These are phyloP conservation scores for Coemansia sp. DNA, from an alignment of 192 early-diverging fungal genomes.

Conservation along the genomic window DNA sequence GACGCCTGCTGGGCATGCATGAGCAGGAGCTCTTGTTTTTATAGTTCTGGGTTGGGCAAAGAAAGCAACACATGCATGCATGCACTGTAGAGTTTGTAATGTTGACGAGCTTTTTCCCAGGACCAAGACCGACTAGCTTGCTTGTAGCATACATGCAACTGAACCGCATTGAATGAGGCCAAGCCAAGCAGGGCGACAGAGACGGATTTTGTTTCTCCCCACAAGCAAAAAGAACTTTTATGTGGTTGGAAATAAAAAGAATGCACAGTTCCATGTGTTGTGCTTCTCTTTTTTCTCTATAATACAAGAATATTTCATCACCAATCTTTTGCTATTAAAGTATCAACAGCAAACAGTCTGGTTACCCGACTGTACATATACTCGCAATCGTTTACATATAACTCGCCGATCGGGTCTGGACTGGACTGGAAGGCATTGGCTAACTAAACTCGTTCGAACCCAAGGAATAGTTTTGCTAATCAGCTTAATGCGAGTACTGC, in stretches of 20 bases:
- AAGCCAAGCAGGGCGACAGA: neutral
- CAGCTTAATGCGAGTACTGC: too few relatives aligned
- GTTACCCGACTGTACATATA: conserved; percentile 54
- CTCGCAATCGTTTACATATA: conserved; percentile 84
- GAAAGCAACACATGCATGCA: too few relatives aligned
- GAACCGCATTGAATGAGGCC: too few relatives aligned
- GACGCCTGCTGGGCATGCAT: neutral
- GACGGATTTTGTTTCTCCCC: neutral
- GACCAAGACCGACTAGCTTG: neutral
- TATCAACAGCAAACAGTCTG: neutral
- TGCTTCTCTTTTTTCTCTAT: neutral
- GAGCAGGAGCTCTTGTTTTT: neutral
- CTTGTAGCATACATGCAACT: conserved; percentile 10
- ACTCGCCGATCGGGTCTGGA: conserved; percentile 84
- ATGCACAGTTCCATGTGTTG: neutral
- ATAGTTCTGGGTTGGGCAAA: neutral
- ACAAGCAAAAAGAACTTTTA: neutral
- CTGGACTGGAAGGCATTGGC: conserved; percentile 38
- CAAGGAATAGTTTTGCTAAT: too few relatives aligned
- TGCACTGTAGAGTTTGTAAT: neutral
- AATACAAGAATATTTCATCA: neutral
- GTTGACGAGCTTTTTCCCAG: neutral
- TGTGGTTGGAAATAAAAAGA: neutral
- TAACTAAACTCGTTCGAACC: conserved; percentile 30
- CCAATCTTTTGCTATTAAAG: neutral